Conservation (phyloP, 768 basidiomycete genomes). For the Agaricus subrufescens region DNA sequence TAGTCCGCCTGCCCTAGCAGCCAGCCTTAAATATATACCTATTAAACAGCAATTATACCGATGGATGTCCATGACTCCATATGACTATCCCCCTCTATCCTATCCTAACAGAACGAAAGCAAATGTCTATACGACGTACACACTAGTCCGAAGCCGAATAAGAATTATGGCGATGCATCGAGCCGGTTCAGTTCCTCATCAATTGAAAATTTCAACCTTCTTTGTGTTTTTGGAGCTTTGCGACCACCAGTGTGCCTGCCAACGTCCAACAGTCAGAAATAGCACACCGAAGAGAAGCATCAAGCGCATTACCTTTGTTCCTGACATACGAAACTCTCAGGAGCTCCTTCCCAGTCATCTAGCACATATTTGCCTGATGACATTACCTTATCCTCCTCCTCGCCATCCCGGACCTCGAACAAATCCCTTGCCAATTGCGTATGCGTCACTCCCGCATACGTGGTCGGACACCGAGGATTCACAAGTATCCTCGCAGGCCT, state of each 20-base stretch:
- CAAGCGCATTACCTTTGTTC: constrained; percentile 66
- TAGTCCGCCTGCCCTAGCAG: too few relatives aligned
- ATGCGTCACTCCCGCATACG: constrained; percentile 96
- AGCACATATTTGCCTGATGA: constrained; percentile 72
- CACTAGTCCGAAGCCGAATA: neutral
- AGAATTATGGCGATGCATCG: neutral
- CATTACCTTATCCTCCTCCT: constrained; percentile 47
- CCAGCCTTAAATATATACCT: too few relatives aligned
- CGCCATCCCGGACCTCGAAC: constrained; percentile 79
- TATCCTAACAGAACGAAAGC: too few relatives aligned
- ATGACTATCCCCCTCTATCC: too few relatives aligned
- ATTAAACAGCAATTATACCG: too few relatives aligned
- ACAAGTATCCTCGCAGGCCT: constrained; percentile 87
- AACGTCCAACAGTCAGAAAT: constrained; percentile 1
- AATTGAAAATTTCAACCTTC: constrained; percentile 79
- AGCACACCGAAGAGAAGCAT: neutral
- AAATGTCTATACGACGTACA: too few relatives aligned
- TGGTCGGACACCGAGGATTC: constrained; percentile 95
- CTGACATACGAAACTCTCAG: constrained; percentile 97
- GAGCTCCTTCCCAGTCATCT: constrained; percentile 95
- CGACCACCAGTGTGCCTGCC: constrained; percentile 82
- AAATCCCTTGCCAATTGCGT: constrained; percentile 93
- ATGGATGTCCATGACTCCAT: too few relatives aligned
- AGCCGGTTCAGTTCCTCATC: constrained; percentile 55
- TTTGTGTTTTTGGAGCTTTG: constrained; percentile 83